Evolutionary conservation across 495 filamentous ascomycete genomes (phyloP), one percentile per base, ranked within the genome.

Genomic region (Podospora pseudoanserina): DNA sequence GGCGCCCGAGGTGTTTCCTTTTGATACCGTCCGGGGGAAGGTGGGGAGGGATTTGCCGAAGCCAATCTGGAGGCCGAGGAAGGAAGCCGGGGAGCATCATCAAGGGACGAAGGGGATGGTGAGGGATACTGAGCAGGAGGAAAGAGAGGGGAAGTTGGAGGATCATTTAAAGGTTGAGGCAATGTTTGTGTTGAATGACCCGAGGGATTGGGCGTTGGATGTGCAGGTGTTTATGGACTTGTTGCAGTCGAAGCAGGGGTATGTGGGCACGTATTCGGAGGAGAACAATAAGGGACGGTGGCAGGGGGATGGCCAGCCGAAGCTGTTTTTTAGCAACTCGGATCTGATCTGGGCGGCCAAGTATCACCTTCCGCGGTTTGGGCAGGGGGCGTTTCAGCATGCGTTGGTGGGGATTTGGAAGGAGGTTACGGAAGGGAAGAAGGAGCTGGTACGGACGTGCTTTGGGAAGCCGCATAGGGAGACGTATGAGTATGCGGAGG

Each of bases 201-300:
- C 95, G 13, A 86, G 95, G 28, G 94, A 97, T 82, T 97, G 94
- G 94, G 93, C 87, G 7, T 83, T 95, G n/a, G 92, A 96, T 77
- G 86, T 86, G 5, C 91, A 94, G 72, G 71, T 99, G 67, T 87
- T 97, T 57, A 70, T 88, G 65, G 95, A 99, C 77, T 74, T 96
- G 6, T 84, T 97, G 3, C 82, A 95, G 54, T 96, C 93, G 3
- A 82, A 84, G 5, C 68, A 80, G 18, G 95, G 95, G 53, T 82
- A 89, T 59, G 70, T 96, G 0, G 95, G 95, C 39, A 97, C 94
- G 0, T 82, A 89, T 63, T 92, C 91, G 4, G 18, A 74, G 2
- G 55, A 88, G 82, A 81, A 88, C 87, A 71, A 85, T 74, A 84
- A 92, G 73, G 79, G 76, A 0, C 91, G 89, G 28, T 95, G 87